Conservation (phyloP, 2,329 filamentous ascomycete genomes). For the Lecanicillium sp. region DNA sequence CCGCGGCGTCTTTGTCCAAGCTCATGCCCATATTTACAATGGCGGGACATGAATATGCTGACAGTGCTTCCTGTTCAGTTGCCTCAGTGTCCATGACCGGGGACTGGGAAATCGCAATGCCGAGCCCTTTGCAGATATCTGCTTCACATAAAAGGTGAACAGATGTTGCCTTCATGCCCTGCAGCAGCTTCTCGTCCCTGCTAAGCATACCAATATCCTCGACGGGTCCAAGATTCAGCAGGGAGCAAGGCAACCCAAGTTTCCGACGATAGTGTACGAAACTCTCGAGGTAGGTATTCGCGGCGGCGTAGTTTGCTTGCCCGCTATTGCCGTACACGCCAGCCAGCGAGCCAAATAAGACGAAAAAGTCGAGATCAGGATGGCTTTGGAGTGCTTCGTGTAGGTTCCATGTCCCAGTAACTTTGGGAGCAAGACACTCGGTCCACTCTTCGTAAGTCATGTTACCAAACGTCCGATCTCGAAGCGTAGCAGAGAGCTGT, state of each 20-base stretch:
- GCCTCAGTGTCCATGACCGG: not conserved
- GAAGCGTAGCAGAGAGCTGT: conserved; percentile 27
- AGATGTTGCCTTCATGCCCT: not conserved
- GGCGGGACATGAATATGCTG: not conserved
- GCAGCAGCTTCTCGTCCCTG: conserved; percentile 1
- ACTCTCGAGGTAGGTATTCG: conserved; percentile 2
- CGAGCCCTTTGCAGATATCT: not conserved
- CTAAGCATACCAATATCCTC: not conserved
- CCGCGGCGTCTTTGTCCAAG: not conserved
- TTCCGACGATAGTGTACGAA: not conserved
- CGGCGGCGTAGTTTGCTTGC: conserved; percentile 34
- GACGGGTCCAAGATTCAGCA: not conserved
- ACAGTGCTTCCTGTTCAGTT: not conserved
- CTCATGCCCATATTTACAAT: conserved; percentile 1
- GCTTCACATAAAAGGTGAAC: not conserved
- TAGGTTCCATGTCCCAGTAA: conserved; percentile 26
- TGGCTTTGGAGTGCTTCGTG: conserved; percentile 16
- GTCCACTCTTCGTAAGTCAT: conserved; percentile 28
- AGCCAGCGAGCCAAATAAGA: conserved; percentile 25
- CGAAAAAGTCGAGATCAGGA: conserved; percentile 28
- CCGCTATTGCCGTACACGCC: conserved; percentile 24
- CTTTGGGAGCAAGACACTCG: conserved; percentile 20
- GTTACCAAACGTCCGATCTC: conserved; percentile 15
- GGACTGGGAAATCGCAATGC: not conserved
- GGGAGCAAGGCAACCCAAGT: not conserved